Conservation (phyloP, 1,284 basidiomycete species). For the Macrocybe sp. region DNA sequence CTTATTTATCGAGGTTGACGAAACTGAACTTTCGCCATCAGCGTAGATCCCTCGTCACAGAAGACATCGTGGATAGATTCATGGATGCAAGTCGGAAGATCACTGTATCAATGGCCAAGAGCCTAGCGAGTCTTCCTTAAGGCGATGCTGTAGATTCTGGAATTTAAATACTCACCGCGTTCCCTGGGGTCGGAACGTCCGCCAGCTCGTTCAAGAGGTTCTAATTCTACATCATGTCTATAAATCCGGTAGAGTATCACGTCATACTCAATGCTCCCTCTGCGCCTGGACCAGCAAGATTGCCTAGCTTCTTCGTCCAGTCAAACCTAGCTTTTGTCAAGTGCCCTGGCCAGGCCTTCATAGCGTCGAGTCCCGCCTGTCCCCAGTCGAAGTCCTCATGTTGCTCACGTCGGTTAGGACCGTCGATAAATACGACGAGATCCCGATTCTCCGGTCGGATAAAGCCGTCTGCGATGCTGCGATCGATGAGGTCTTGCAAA, state of each 20-base stretch:
- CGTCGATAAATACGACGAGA: slow-evolving; percentile 70
- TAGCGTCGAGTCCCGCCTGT: slow-evolving; percentile 55
- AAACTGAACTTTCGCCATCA: slow-evolving; percentile 26
- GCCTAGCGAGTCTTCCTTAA: no score
- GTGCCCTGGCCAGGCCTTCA: slow-evolving; percentile 56
- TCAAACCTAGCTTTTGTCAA: slow-evolving; percentile 30
- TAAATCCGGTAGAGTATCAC: no score
- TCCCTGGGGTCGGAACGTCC: no score
- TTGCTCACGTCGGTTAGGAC: slow-evolving; percentile 49
- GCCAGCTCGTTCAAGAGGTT: no score
- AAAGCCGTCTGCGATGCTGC: slow-evolving; percentile 70
- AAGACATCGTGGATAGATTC: slow-evolving; percentile 72
- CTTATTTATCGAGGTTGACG: not conserved
- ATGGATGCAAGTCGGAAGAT: slow-evolving; percentile 71
- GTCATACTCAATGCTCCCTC: no score
- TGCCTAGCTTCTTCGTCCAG: slow-evolving; percentile 36
- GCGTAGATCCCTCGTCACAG: slow-evolving; percentile 80
- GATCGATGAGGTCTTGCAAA: slow-evolving; percentile 66
- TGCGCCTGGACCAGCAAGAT: not conserved
- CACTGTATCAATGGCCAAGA: no score
- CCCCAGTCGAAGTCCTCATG: slow-evolving; percentile 77
- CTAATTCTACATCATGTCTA: no score
- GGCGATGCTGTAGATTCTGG: no score
- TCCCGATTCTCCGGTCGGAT: slow-evolving; percentile 57
- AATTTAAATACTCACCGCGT: no score